Evolutionary conservation across 495 filamentous ascomycete genomes (phyloP), one percentile per base, ranked within the genome.

Genomic region (Chaetomidium leptoderma): DNA sequence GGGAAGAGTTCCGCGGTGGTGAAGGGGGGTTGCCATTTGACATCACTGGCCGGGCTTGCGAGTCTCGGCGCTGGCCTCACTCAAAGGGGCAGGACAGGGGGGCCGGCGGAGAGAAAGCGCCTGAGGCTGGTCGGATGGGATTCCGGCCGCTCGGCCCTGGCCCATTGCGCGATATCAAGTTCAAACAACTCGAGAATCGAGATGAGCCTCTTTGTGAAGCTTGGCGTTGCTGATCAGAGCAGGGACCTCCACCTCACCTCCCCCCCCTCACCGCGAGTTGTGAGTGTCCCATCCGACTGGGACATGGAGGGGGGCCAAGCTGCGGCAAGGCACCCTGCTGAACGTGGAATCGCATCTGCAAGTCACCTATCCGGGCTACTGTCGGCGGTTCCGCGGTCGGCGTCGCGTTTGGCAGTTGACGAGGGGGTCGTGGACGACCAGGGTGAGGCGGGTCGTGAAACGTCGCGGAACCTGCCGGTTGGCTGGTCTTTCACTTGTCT

Each of bases 1-100:
- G 37, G 53, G 30, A 58, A 44, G 46, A 30, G 47, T 26, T 45
- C 55, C 55, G 55, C 16, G 13, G 23, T 6, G 6, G 9, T 33
- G 9, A 42, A 24, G 45, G 54, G 35, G 44, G 54, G 44, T 33
- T 3, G 32, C 24, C 16, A n/a, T 26, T 37, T 11, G 45, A 40
- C 21, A 13, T n/a, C 16, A 56, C 43, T 56, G 54, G 53, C 9
- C 33, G 33, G 19, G 33, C 32, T 39, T 24, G 32, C 32, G 21
- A 51, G 11, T 19, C 19, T 36, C 48, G 10, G 29, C 19, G 32
- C 19, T 9, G 5, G 9, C 19, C 9, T 4, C 5, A 4, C 48
- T 14, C 32, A 8, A 26, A 29, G 29, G 26, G 30, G 46, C 46
- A 23, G 21, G 23, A 26, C 21, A 27, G 42, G n/a, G n/a, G n/a